Evolutionary conservation across 805 yeast genomes (phyloP).

Genomic region (Yamadazyma takamatsuzukensis): DNA sequence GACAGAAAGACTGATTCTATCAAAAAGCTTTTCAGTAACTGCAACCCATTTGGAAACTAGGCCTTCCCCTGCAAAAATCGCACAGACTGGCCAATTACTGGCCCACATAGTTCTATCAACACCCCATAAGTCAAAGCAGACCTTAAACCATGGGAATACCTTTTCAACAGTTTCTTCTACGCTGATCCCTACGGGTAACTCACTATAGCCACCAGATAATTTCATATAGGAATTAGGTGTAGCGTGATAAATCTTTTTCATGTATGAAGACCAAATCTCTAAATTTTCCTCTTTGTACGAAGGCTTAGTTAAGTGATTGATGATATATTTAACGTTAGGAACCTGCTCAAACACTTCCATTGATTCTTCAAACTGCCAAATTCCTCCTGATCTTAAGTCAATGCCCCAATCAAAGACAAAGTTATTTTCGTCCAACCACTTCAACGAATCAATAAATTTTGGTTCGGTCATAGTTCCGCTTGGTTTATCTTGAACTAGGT

Average conservation of each 20-base stretch:
- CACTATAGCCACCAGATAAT: slow-evolving; percentile 41
- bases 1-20: slow-evolving; percentile 8
- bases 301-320: slow-evolving; percentile 45
- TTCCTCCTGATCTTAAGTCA: slow-evolving; percentile 32
- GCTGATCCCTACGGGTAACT: slow-evolving; percentile 20
- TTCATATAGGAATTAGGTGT: slow-evolving; percentile 29
- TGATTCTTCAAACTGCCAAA: slow-evolving; percentile 40
- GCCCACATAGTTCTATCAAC: slow-evolving; percentile 33
- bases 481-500: slow-evolving; percentile 42
- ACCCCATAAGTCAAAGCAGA: slow-evolving; percentile 28
- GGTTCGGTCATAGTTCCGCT: slow-evolving; percentile 25
- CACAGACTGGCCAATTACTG: slow-evolving; percentile 46
- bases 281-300: slow-evolving; percentile 15
- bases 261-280: slow-evolving; percentile 16
- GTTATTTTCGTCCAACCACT: slow-evolving; percentile 26
- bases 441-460: slow-evolving; percentile 26
- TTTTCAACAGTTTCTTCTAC: slow-evolving; percentile 12
- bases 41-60: slow-evolving; percentile 20
- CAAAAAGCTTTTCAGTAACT: slow-evolving; percentile 16
- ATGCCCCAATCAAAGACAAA: slow-evolving; percentile 42
- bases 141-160: slow-evolving; percentile 30
- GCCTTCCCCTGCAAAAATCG: slow-evolving; percentile 12
- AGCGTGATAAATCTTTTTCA: slow-evolving; percentile 15
- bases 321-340: slow-evolving; percentile 25
- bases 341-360: slow-evolving; percentile 21